phyloP scores from a whole-genome alignment of 2,329 filamentous ascomycete genomes.

The Calonectria naviculata region DNA sequence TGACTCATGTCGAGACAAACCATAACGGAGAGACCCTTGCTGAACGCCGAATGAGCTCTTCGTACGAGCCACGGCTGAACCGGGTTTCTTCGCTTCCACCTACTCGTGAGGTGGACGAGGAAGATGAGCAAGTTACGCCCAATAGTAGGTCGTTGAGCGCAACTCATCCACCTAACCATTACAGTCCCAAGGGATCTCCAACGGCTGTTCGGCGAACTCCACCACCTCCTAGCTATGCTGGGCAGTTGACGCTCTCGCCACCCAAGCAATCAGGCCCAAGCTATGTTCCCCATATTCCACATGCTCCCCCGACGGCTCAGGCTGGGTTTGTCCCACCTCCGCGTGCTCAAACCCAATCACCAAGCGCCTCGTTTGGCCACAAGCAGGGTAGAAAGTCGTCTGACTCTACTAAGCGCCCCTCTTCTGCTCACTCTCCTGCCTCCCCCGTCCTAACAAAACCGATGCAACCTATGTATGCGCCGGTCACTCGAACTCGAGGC shows the following conservation, averaged over 20 bases:
- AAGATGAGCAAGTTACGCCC: conserved; percentile 51
- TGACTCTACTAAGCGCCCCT: conserved; percentile 64
- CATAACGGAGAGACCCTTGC: conserved; percentile 53
- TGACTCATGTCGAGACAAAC: conserved; percentile 71
- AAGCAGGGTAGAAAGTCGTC: conserved; percentile 44
- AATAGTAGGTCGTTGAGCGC: conserved; percentile 41
- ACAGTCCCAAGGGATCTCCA: conserved; percentile 50
- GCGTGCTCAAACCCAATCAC: conserved; percentile 72
- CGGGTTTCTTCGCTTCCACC: conserved; percentile 69
- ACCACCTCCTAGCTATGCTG: conserved; percentile 56
- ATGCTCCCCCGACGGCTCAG: conserved; percentile 44
- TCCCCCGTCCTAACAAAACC: conserved; percentile 46
- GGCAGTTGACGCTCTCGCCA: conserved; percentile 62
- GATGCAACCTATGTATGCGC: conserved; percentile 40
- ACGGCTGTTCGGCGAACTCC: conserved; percentile 57
- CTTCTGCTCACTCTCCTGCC: conserved; percentile 61
- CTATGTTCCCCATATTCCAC: conserved; percentile 62
- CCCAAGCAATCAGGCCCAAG: conserved; percentile 64
- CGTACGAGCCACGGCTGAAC: conserved; percentile 65
- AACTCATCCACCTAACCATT: conserved; percentile 41
- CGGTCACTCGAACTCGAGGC: conserved; percentile 57
- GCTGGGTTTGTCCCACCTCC: conserved; percentile 65
- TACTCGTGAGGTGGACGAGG: conserved; percentile 72
- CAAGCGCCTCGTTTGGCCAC: conserved; percentile 58
- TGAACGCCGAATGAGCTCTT: conserved; percentile 63